Base-by-base conservation (phyloP, 805 yeast genomes). In the Spathaspora boniae region DNA sequence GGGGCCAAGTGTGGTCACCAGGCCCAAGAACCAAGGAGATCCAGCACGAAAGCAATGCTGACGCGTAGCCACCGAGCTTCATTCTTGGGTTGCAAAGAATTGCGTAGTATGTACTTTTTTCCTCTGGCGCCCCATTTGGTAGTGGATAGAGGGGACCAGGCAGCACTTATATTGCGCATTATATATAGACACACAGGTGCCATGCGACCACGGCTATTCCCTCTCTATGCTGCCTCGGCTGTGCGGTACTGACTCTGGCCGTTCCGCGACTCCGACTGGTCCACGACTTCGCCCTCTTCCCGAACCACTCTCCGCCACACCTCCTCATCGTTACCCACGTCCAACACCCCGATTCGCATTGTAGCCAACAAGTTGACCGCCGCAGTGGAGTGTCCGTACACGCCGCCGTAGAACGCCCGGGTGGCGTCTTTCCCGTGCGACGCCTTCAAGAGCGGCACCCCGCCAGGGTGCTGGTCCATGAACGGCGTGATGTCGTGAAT, bases 341-440 rank as follows among this genome's bases (percentile, higher is more conserved):
- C 78, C 20, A 85, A 68, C 17, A 85, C 89, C 1, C 95, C 96
- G 11, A 89, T 82, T 51, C 98, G 74, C 97, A 89, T 87, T 1
- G 96, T 89, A 2, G 96, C 94, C 41, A 89, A 66, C 41, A 89
- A 61, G 60, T 89, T 89, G 53, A 82, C 84, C 1, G 96, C 97
- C 0, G 97, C 97, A 38, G 91, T 87, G 48, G 93, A 83, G 58
- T 89, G 98, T 37, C 78, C 77, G 62, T 89, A 89, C 9, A 89
- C 97, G 3, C 96, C 97, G 16, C 98, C 97, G 56, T 82, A 87
- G 60, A 89, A 89, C 2, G 95, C 96, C 34, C 84, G 80, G 3
- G 97, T 88, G 6, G 95, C 96, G 57, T 89, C 97, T 57, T 84
- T 86, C 9, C 97, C 97, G 39, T 86, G 80, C 2, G 95, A 85